Evolutionary conservation across 2,329 filamentous ascomycete species (phyloP), one percentile per base, ranked within the genome.

Genomic region (Bipolaris sorokiniana): DNA sequence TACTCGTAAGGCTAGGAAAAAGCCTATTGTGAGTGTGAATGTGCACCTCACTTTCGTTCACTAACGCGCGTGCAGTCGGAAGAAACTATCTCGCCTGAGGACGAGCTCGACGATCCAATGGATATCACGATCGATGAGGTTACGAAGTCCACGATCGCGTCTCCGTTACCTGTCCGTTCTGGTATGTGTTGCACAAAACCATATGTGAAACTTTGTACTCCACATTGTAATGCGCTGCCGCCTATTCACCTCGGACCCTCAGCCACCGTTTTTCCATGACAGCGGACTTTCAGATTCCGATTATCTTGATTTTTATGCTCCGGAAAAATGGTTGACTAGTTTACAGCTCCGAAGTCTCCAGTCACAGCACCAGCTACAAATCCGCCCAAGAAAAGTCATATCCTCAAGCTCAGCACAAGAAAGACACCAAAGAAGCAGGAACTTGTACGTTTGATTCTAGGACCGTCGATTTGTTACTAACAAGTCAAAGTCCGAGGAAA

Each of bases 1-100:
- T 46, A 59, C 58, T 31, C 65, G 69, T 9, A 72, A 64, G 58
- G 48, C 62, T 1, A 69, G 63, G 59, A 74, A 70, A 60, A 72
- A 72, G 56, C 69, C 65, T 33, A 60, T 72, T 7, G 71, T 73
- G 62, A 65, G 70, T 58, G 33, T 44, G 18, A n/a, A 23, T 45
- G 7, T 49, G n/a, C 18, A 28, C 37, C 20, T 33, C n/a, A 33
- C 36, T 23, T 47, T 36, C 33, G 33, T 37, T 50, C 7, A 28
- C 49, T 61, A n/a, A 68, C 38, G 3, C 22, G 23, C 20, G 18
- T 26, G 23, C 38, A 73, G 70, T 73, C 69, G 1, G 67, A 71
- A 54, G 65, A 71, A 45, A 70, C 47, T 2, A 66, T 73, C 38
- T 67, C 64, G n/a, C 66, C 65, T n/a, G 68, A 71, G 56, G 69